These are phyloP conservation scores for Trifolium fragiferum DNA, from an alignment of 306 rosid genomes.

Conservation along the genomic window DNA sequence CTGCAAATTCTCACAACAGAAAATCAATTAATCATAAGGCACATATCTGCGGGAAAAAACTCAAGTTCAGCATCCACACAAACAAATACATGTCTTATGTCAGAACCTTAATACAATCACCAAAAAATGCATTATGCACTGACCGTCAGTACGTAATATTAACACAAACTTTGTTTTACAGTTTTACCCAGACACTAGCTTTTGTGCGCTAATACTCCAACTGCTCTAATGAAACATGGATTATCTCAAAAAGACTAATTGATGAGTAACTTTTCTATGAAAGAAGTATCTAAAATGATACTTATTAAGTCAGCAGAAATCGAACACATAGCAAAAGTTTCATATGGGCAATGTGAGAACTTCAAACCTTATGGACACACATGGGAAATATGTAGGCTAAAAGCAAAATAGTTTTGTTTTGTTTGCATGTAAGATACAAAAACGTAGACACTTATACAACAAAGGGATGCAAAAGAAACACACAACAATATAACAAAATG, in stretches of 20 bases:
- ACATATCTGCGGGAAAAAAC: background rate
- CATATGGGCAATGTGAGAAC: background rate
- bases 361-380: background rate
- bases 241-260: background rate
- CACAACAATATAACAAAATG: background rate
- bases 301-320: background rate
- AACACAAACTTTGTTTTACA: background rate
- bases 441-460: background rate
- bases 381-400: background rate
- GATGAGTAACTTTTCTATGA: background rate
- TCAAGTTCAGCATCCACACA: background rate
- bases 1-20: conserved; percentile 44
- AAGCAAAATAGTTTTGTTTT: background rate
- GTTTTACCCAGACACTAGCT: background rate
- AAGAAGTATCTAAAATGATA: background rate
- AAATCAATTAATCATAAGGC: conserved; percentile 27
- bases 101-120: background rate
- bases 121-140: background rate
- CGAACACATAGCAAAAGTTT: background rate
- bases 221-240: background rate
- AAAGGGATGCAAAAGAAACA: background rate
- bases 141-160: background rate
- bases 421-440: background rate
- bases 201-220: background rate
- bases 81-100: background rate